Percentiles rank a stretch among this genome's conserved stretches.
phyloP scores from a whole-genome alignment of 179 eudicot genomes.

The Amaranthus tricolor region DNA sequence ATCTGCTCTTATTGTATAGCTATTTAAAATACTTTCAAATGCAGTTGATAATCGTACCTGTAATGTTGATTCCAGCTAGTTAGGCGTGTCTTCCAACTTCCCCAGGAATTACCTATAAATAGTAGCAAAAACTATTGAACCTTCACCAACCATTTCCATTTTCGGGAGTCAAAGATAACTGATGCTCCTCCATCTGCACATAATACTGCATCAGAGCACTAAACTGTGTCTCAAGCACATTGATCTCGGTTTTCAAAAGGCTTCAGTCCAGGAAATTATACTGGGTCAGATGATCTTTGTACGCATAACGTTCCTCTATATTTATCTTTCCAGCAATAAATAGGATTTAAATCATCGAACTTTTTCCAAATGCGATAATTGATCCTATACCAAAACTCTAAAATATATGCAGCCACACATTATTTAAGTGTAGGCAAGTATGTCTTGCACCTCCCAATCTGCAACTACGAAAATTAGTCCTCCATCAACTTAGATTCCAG shows the following conservation, averaged over 20 bases:
- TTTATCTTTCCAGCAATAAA: slow-evolving; percentile 6
- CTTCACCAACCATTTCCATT: slow-evolving; percentile 11
- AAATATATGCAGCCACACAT: background rate
- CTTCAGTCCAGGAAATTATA: slow-evolving; percentile 6
- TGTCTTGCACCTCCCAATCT: background rate
- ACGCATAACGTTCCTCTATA: slow-evolving; percentile 10
- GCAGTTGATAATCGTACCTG: background rate
- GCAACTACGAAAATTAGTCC: background rate
- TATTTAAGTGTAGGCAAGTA: slow-evolving; percentile 5
- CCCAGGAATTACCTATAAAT: slow-evolving; percentile 15
- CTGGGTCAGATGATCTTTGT: background rate
- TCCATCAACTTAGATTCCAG: slow-evolving; percentile 48
- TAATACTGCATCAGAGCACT: background rate
- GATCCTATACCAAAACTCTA: background rate
- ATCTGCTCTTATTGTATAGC: background rate
- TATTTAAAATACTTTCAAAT: background rate
- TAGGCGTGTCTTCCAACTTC: background rate
- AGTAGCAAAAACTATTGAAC: background rate
- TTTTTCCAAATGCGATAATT: background rate
- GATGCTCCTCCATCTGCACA: slow-evolving; percentile 7
- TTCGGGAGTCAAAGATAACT: slow-evolving; percentile 8
- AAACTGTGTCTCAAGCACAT: background rate
- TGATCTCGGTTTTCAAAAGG: slow-evolving; percentile 3
- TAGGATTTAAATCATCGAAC: background rate
- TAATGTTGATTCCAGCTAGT: background rate